These are phyloP conservation scores for Pyrus bretschneideri DNA, from an alignment of 306 rosid genomes.

Conservation along the genomic window DNA sequence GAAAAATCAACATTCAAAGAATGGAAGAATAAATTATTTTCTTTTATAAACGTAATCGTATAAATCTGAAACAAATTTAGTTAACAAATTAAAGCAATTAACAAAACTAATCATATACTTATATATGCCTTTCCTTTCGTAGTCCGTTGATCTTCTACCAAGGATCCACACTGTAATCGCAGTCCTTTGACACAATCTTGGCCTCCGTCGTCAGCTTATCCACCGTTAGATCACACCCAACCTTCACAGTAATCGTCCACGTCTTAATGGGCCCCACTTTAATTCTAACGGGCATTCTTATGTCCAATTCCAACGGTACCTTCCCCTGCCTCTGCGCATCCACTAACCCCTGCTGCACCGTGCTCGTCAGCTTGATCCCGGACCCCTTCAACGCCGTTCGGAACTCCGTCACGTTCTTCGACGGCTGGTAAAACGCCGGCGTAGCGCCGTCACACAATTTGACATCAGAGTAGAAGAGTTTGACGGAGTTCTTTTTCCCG, in stretches of 20 bases:
- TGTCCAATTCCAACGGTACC: slow-evolving; percentile 40
- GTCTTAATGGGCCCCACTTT: slow-evolving; percentile 51
- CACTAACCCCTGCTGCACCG: slow-evolving; percentile 17
- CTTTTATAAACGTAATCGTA: background rate
- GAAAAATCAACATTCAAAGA: no score
- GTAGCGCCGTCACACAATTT: slow-evolving; percentile 40
- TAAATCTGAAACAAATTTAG: background rate
- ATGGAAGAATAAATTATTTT: no score
- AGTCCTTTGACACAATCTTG: slow-evolving; percentile 36
- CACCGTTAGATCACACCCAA: slow-evolving; percentile 48
- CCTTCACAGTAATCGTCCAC: slow-evolving; percentile 56
- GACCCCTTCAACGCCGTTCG: slow-evolving; percentile 39
- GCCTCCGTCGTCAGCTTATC: slow-evolving; percentile 42
- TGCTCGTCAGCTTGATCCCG: slow-evolving; percentile 23
- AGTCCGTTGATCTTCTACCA: slow-evolving; percentile 5
- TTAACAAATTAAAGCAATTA: background rate
- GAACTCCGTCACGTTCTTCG: slow-evolving; percentile 51
- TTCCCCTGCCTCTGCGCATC: slow-evolving; percentile 27
- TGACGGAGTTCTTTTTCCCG: slow-evolving; percentile 38
- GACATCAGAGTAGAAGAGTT: slow-evolving; percentile 31
- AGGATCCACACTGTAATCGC: slow-evolving; percentile 30
- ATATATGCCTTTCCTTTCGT: background rate
- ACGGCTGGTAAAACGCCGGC: slow-evolving; percentile 65
- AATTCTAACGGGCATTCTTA: slow-evolving; percentile 48
- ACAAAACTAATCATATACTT: background rate